These are phyloP conservation scores for Azolla pinnata DNA, from an alignment of 75 land plant species.

Conservation along the genomic window DNA sequence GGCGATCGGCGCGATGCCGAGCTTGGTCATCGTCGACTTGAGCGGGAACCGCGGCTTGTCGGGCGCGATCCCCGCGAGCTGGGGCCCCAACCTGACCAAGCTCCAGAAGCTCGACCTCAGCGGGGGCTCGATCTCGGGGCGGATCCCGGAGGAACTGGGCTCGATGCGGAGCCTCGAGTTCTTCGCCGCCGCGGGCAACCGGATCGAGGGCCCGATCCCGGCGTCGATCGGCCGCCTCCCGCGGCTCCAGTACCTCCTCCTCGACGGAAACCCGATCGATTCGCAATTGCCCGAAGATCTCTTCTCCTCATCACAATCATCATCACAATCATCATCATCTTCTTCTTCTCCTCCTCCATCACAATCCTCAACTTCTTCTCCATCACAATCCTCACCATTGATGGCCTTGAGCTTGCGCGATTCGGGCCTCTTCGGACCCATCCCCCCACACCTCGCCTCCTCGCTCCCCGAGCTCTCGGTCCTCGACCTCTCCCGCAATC, in stretches of 20 bases:
- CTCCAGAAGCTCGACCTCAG: conserved; percentile 7
- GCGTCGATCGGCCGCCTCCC: conserved; percentile 6
- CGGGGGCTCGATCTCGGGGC: conserved; percentile 9
- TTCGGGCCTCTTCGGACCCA: not conserved
- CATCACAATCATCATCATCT: too few species aligned
- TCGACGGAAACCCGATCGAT: conserved; percentile 8
- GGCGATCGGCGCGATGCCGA: conserved; percentile 24
- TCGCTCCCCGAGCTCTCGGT: not conserved
- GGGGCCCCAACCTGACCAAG: conserved; percentile 12
- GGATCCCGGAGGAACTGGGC: conserved; percentile 23
- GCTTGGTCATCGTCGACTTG: conserved; percentile 22
- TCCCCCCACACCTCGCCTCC: not conserved
- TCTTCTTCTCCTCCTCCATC: too few species aligned
- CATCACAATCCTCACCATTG: not conserved
- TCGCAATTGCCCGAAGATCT: too few species aligned
- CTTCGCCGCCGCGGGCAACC: conserved; percentile 16
- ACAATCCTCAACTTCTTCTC: too few species aligned
- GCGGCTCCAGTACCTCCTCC: conserved; percentile 10
- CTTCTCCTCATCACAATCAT: too few species aligned
- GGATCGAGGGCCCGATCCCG: conserved; percentile 15
- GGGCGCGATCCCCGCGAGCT: conserved; percentile 6
- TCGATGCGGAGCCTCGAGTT: conserved; percentile 7
- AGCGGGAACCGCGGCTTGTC: conserved; percentile 8
- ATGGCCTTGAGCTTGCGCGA: not conserved
- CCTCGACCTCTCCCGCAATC: not conserved